Conservation (phyloP, 176 grass and related monocot species). For the Phragmites australis region DNA sequence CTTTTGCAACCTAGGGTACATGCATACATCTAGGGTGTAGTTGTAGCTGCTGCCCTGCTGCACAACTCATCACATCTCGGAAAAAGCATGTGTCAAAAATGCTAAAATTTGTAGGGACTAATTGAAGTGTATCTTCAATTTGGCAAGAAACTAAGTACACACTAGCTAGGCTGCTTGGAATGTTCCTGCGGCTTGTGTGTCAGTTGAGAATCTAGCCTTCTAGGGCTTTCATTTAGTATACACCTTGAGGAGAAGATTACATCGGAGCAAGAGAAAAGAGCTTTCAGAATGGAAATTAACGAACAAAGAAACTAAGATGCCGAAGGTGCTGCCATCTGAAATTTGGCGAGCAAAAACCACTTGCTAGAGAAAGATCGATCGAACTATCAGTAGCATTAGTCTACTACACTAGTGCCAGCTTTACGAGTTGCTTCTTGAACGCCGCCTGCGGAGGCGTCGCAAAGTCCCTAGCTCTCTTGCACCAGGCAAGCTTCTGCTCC, state of each 20-base stretch:
- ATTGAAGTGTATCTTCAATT: neutral
- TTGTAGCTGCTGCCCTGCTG: neutral
- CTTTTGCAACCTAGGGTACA: constrained; percentile 9
- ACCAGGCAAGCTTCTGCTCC: constrained; percentile 16
- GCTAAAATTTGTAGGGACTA: neutral
- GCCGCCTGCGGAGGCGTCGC: constrained; percentile 32
- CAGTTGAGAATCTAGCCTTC: constrained; percentile 29
- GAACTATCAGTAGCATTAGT: constrained; percentile 1
- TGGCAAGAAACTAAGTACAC: neutral
- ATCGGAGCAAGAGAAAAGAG: constrained; percentile 30
- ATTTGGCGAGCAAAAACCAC: constrained; percentile 21
- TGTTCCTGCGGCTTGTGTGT: neutral
- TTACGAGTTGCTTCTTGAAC: constrained; percentile 75
- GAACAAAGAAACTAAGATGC: constrained; percentile 30
- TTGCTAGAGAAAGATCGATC: constrained; percentile 28
- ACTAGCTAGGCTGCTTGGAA: neutral
- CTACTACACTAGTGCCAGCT: constrained; percentile 43
- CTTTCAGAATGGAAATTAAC: constrained; percentile 30
- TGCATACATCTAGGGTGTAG: constrained; percentile 24
- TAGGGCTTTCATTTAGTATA: constrained; percentile 41
- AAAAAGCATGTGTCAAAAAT: neutral
- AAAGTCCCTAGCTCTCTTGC: constrained; percentile 44
- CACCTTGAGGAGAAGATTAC: constrained; percentile 42
- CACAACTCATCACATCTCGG: neutral
- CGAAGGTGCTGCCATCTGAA: constrained; percentile 26